Base-by-base conservation (phyloP, 1,284 basidiomycete genomes). In the Ceratobasidium sp. region DNA sequence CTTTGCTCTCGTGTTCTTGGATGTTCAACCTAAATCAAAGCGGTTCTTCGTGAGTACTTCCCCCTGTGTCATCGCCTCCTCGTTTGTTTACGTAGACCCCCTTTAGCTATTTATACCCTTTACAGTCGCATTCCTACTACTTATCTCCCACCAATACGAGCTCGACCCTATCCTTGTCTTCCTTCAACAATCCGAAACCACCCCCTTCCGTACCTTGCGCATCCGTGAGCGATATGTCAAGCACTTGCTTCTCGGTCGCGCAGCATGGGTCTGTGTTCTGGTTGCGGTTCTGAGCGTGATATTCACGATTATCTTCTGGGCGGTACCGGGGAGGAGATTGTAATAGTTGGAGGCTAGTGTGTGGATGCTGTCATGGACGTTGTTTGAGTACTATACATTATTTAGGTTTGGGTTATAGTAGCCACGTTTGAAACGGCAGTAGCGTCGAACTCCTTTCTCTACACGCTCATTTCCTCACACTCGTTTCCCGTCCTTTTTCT, bases 81-180 rank as follows among this genome's bases (percentile, higher is more conserved):
- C 67, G 21, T 76, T 80, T 55, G 18, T 50, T 73, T 28, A 64
- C 30, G 50, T 32, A 63, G 57, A 57, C 47, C 38, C 67, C 72
- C 41, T 77, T 6, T 78, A 96, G 95, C 88, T 97, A 77, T 96
- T 98, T 83, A 87, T 99, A 41, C 97, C 97, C 0, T 98, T 98
- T 81, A 85, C 91, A n/a, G 82, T 98, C 77, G 94, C 96, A 63
- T 85, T 94, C 78, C 89, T 97, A 76, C 91, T 94, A 83, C 88
- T 99, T 75, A 87, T 98, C 73, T 94, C 95, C 26, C 94, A 98
- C 79, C 94, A 96, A 82, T 99, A 99, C 83, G 95, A 97, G 81
- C 89, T 98, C 71, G 96, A 98, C 81, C 97, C 97, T 2, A 84
- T 98, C 77, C 89, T 94, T 77, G 89, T 95, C 74, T 93, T 95